A percentile compares a stretch with the other conserved stretches of the same genome.
These are phyloP conservation scores for Circinella minor DNA, from an alignment of 371 early-diverging fungal genomes.

Conservation along the genomic window DNA sequence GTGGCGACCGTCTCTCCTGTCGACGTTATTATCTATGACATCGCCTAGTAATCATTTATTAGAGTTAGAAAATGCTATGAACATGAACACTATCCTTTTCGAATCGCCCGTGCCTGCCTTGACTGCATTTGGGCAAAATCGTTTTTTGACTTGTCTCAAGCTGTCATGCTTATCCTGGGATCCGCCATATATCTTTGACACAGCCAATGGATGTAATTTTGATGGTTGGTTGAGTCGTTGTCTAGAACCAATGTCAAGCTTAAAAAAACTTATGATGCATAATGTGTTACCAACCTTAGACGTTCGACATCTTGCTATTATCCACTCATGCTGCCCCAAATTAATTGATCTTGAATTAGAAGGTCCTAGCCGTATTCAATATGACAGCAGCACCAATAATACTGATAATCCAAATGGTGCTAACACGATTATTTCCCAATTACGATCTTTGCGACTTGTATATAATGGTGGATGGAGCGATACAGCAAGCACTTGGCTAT, in stretches of 20 bases:
- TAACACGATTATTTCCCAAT: neutral
- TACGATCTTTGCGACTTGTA: neutral
- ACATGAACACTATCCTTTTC: neutral
- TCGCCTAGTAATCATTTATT: neutral
- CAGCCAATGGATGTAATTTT: neutral
- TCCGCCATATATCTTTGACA: neutral
- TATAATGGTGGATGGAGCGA: slow-evolving; percentile 1
- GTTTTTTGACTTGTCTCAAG: neutral
- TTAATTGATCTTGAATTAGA: neutral
- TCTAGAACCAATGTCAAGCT: neutral
- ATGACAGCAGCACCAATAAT: neutral
- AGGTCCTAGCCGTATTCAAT: neutral
- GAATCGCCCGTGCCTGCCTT: neutral
- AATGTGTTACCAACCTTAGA: slow-evolving; percentile 1
- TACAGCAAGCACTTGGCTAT: neutral
- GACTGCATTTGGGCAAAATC: neutral
- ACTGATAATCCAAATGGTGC: neutral
- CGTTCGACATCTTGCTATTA: neutral
- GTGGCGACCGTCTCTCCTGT: neutral
- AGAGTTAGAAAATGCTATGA: neutral
- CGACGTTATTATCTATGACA: neutral
- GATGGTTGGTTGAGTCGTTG: neutral
- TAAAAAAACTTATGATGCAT: neutral
- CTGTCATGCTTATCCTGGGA: slow-evolving; percentile 4
- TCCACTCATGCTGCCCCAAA: neutral